Base-by-base conservation (phyloP, 1,139 yeast genomes). In the Hansenula sp. region DNA sequence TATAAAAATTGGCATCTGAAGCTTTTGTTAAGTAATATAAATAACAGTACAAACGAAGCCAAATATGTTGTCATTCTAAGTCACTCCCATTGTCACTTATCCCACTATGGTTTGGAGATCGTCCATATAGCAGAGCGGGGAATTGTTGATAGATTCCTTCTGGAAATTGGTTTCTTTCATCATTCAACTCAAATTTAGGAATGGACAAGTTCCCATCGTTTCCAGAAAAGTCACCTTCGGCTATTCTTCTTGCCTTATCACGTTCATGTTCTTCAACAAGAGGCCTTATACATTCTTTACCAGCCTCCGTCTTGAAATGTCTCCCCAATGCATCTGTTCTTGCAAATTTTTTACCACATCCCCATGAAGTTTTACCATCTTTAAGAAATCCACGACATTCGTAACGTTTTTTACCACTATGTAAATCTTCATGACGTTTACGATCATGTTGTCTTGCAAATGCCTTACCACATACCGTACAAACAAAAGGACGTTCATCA, bases 371-470 rank as follows among this genome's bases (percentile, higher is more conserved):
- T 12, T 62, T 66, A 36, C 66, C 88, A 60, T 77, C 83, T 46
- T 77, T 76, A 46, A 88, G 67, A 10, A 68, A 63, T 0, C 98
- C 98, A 49, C 76, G 75, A 65, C 99, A 93, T 51, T 84, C 89
- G 61, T 79, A 93, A 58, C 85, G 78, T 70, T 89, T 91, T 62
- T 87, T 93, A 3, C 98, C 98, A 8, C 90, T 74, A 62, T 93
- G 99, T 47, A 93, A 71, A 49, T 89, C 96, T 61, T 91, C 97
- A 60, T 93, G 99, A 36, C 99, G 75, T 61, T 89, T 90, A 36
- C 96, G 71, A 65, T 93, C 99, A 60, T 93, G 98, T 60, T 90
- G 96, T 47, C 99, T 71, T 0, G 98, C 97, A 74, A 93, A 93
- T 4, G 96, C 93, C 64, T 90, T 89, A 9, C 94, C 94, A 66